phyloP scores from a whole-genome alignment of 78 protist species.

The Dictyostelium brefeldianum region DNA sequence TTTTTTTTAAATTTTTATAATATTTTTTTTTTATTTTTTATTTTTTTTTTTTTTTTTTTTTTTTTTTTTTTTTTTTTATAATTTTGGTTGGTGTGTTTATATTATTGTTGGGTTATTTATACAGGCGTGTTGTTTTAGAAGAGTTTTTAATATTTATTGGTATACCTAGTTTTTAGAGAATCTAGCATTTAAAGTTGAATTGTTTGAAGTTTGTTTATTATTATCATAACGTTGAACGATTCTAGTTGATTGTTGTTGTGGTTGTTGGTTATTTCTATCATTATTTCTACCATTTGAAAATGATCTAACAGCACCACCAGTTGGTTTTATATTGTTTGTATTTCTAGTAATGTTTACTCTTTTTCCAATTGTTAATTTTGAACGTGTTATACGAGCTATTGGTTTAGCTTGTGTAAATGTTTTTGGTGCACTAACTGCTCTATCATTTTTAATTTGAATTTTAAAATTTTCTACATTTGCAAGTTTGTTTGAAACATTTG shows the following conservation, averaged over 20 bases:
- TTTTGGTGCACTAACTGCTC: neutral
- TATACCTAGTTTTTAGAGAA: neutral
- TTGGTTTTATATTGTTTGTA: neutral
- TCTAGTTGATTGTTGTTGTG: neutral
- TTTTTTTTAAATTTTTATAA: no score
- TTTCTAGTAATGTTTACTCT: neutral
- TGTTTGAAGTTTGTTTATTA: neutral
- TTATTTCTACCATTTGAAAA: no score
- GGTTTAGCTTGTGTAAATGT: neutral
- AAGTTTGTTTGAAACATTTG: neutral
- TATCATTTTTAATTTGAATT: conserved; percentile 23
- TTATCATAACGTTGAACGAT: conserved; percentile 13
- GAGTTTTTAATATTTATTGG: neutral
- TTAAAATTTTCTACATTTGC: conserved; percentile 16
- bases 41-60: no score
- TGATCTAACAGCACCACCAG: neutral
- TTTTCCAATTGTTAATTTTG: neutral
- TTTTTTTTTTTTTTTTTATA: no score
- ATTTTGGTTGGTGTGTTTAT: no score
- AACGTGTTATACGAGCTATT: neutral
- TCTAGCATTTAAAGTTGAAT: conserved; percentile 22
- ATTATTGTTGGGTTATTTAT: no score
- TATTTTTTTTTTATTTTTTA: no score
- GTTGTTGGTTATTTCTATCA: neutral
- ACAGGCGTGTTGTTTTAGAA: neutral